Evolutionary conservation across 495 filamentous ascomycete species (phyloP).

Genomic region (Daldinia decipiens): DNA sequence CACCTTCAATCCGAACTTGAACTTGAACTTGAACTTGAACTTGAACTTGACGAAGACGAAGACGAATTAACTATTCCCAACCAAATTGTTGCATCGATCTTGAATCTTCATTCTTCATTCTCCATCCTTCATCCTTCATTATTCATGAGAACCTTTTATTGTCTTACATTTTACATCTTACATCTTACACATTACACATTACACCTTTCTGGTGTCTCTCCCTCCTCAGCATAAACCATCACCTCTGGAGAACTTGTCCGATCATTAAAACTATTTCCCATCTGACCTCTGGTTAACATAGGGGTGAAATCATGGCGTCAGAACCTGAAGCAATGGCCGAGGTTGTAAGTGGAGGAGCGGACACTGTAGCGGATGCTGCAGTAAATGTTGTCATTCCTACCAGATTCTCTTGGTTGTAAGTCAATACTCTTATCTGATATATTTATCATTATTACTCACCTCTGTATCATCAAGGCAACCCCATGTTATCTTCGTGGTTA

Average conservation of each 20-base stretch:
- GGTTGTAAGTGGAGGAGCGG: neutral
- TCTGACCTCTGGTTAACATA: conserved; percentile 15
- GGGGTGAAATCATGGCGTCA: conserved; percentile 23
- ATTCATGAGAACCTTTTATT: neutral
- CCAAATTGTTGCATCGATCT: neutral
- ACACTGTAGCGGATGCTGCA: neutral
- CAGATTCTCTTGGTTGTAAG: conserved; percentile 47
- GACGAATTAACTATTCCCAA: neutral
- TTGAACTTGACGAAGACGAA: too few species aligned
- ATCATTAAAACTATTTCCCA: neutral
- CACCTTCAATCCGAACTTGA: neutral
- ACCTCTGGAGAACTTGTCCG: neutral
- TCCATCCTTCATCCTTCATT: neutral
- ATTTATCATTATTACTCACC: conserved; percentile 10
- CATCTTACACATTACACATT: neutral
- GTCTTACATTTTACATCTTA: neutral
- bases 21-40: neutral
- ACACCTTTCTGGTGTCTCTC: neutral
- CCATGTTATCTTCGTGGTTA: conserved; percentile 64
- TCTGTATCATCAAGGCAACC: conserved; percentile 51
- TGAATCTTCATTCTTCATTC: neutral
- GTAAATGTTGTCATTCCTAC: conserved; percentile 11
- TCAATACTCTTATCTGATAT: neutral
- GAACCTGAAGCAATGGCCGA: conserved; percentile 11
- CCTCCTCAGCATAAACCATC: neutral